phyloP scores from a whole-genome alignment of 1,139 yeast species.

The Sugiyamaella castrensis region DNA sequence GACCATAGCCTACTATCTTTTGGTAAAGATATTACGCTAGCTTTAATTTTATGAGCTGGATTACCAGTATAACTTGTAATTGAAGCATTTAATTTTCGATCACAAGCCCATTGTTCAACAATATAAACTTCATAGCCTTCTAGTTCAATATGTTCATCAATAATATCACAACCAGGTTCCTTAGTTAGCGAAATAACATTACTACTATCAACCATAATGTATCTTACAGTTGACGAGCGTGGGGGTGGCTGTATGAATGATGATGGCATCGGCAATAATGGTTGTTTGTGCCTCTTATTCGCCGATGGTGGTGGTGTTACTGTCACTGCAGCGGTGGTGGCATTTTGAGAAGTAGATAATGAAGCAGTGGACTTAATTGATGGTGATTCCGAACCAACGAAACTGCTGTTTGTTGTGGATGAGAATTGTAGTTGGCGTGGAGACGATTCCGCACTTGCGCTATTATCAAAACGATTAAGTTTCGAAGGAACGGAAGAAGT shows the following conservation, averaged over 20 bases:
- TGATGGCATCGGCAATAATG: background rate
- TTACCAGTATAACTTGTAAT: conserved; percentile 87
- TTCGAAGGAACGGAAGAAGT: no score
- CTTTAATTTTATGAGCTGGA: conserved; percentile 56
- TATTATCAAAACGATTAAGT: no score
- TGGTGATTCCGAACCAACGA: no score
- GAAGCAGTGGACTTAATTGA: no score
- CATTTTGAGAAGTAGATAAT: no score
- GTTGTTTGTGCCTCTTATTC: background rate
- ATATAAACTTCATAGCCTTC: conserved; percentile 81
- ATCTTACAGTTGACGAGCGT: conserved; percentile 8
- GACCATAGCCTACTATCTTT: conserved; percentile 59
- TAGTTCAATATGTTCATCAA: conserved; percentile 23
- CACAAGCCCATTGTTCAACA: conserved; percentile 91
- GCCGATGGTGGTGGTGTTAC: no score
- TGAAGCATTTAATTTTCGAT: conserved; percentile 61
- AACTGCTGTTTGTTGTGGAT: no score
- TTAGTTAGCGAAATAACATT: conserved; percentile 19
- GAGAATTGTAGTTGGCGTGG: no score
- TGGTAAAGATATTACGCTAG: conserved; percentile 59
- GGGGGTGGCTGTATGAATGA: background rate
- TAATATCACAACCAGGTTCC: conserved; percentile 23
- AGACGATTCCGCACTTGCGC: no score
- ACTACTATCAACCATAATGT: conserved; percentile 23
- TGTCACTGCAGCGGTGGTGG: no score